Conservation (phyloP, 768 basidiomycete species). For the Macrolepiota albuminosa region DNA sequence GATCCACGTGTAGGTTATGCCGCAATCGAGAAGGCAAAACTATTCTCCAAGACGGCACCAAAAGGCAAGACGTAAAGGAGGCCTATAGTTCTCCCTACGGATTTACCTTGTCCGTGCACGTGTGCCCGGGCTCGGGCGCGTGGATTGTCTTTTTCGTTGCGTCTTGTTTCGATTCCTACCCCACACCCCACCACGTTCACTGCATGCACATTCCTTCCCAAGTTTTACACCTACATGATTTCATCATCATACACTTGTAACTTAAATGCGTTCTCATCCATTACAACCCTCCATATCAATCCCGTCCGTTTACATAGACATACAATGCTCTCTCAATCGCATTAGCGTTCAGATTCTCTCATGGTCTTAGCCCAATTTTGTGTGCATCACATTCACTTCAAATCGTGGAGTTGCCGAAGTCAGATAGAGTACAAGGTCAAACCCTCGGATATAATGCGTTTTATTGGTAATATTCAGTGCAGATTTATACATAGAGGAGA, state of each 20-base stretch:
- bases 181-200: background rate
- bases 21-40: conserved; percentile 89
- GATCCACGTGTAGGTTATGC: conserved; percentile 51
- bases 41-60: conserved; percentile 79
- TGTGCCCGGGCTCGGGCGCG: conserved; percentile 7
- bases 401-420: background rate
- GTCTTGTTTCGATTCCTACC: background rate
- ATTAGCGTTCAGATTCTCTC: background rate
- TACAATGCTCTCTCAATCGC: background rate
- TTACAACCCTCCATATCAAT: background rate
- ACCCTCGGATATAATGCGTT: background rate
- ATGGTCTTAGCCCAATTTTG: background rate
- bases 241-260: conserved; percentile 1
- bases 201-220: background rate
- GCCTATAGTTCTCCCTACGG: background rate
- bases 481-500: background rate
- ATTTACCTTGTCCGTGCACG: background rate
- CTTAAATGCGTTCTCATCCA: background rate
- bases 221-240: background rate
- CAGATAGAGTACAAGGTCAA: background rate
- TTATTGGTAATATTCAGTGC: background rate
- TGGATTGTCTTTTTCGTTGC: background rate
- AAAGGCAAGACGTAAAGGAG: conserved; percentile 59
- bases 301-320: background rate
- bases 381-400: background rate